Base-by-base conservation (phyloP, 73 alveolate genomes). In the Loxodes magnus region DNA sequence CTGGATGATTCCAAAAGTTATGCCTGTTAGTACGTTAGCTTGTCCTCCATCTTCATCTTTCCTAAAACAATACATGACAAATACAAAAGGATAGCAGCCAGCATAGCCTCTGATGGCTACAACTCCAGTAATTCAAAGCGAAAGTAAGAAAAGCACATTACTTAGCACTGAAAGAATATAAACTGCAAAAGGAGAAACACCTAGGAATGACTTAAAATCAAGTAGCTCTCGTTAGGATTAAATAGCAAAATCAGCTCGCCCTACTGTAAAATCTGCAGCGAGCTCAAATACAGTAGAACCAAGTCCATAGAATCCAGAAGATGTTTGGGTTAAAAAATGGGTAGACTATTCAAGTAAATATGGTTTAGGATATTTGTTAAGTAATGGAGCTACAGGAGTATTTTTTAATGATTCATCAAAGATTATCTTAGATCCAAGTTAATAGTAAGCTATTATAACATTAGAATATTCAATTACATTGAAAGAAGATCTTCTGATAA, bases 1-100 rank as follows among this genome's bases (percentile, higher is more conserved):
- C 39, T n/a, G n/a, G n/a, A 41, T 64, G 51, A 77, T 82, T 22
- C 95, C 95, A 20, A 77, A 77, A 39, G 33, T 65, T 35, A 51
- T 82, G 38, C 95, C 91, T 4, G 43, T 82, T 1, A 59, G 79
- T 30, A 77, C 91, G 19, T 57, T 82, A 27, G 95, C 95, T 4
- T 70, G 77, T 35, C 95, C 95, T 5, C 91, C 92, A 7, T 35
- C 71, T 15, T 80, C 70, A 5, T 44, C 31, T 31, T 63, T 62
- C 23, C 42, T 64, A 12, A 77, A 49, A 28, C 55, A 82, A 71
- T 82, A 42, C 55, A 64, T 67, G 71, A 82, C 84, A 35, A 36
- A 36, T 4, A 19, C 58, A 38, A n/a, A n/a, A n/a, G n/a, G n/a
- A n/a, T n/a, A n/a, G n/a, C n/a, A n/a, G n/a, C n/a, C n/a, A n/a